Evolutionary conservation across 2,329 filamentous ascomycete species (phyloP), one percentile per base, ranked within the genome.

Genomic region (Talaromyces sp.): DNA sequence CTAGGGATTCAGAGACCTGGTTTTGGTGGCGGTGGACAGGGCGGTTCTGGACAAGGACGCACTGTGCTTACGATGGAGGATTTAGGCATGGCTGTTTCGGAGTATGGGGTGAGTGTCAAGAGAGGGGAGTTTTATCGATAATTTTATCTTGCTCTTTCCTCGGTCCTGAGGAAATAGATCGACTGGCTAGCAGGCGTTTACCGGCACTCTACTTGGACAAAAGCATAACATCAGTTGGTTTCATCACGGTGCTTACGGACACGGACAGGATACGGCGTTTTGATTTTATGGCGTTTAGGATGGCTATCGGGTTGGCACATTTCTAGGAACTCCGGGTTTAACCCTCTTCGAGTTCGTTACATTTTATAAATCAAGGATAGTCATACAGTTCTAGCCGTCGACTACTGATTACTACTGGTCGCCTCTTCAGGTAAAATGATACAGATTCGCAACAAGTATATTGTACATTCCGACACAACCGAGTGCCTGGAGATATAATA

Each of bases 41-140:
- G 93, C 33, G 91, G 92, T 1, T 91, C 89, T 63, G 79, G 78
- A 7, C 92, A 96, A 81, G 96, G 96, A 69, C 86, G 93, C 68
- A 97, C 95, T 19, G 94, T 99, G 63, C 83, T 99, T 68, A 98
- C 95, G 0, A 98, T 99, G 95, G 95, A 99, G 80, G 95, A 99
- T 77, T 79, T 99, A 72, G 95, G 95, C 16, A 98, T 98, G 93
- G 95, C 95, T 1, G 94, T 98, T 35, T 91, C 91, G 37, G 95
- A 99, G 83, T 99, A 98, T 76, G 95, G 95, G 1, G 93, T 99
- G 61, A 99, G 97, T 75, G 91, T 98, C 62, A 98, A 97, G 87
- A 86, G 95, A 69, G 93, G 94, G 74, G 95, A 99, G 81, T 99
- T 98, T 76, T 99, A 99, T 78, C 86, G 93, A 72, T 97, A 76